Evolutionary conservation across 169 alveolate genomes (phyloP).

Genomic region (Cryptosporidium parvum): DNA sequence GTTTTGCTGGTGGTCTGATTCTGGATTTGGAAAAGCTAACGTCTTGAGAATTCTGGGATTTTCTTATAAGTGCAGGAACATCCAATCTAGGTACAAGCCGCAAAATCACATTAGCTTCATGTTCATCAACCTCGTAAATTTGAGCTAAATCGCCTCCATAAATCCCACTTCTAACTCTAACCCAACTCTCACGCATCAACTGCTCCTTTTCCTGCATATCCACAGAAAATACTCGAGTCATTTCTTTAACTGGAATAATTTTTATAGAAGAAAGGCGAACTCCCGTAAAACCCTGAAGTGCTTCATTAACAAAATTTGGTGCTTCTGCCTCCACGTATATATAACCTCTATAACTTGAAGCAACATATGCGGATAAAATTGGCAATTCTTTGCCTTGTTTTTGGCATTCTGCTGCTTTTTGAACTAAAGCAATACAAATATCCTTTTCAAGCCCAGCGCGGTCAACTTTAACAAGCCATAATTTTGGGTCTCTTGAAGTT

Average conservation of each 20-base stretch:
- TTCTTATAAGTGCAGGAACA: conserved; percentile 63
- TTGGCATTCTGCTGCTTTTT: conserved; percentile 83
- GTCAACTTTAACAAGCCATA: conserved; percentile 86
- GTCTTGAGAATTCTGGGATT: conserved; percentile 23
- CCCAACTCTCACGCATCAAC: conserved; percentile 86
- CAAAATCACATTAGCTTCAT: conserved; percentile 83
- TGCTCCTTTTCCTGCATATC: conserved; percentile 81
- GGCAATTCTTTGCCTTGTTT: conserved; percentile 81
- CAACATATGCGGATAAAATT: conserved; percentile 85
- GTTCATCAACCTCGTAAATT: conserved; percentile 86
- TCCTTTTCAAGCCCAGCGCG: conserved; percentile 81
- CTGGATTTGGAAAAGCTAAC: conserved; percentile 24
- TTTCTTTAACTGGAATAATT: conserved; percentile 86
- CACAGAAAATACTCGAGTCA: conserved; percentile 85
- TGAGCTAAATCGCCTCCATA: conserved; percentile 88
- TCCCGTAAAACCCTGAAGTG: conserved; percentile 84
- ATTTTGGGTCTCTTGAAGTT: conserved; percentile 85
- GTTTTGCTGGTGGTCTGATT: conserved; percentile 80
- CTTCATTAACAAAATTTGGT: conserved; percentile 82
- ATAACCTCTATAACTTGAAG: conserved; percentile 84
- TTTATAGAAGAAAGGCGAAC: conserved; percentile 82
- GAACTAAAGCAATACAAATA: conserved; percentile 83
- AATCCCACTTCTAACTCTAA: conserved; percentile 84
- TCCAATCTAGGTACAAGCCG: conserved; percentile 85
- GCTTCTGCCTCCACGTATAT: conserved; percentile 88